Percentiles rank a stretch among this genome's conserved stretches.
Conservation (phyloP, 2,329 filamentous ascomycete genomes). For the Mariannaea elegans region DNA sequence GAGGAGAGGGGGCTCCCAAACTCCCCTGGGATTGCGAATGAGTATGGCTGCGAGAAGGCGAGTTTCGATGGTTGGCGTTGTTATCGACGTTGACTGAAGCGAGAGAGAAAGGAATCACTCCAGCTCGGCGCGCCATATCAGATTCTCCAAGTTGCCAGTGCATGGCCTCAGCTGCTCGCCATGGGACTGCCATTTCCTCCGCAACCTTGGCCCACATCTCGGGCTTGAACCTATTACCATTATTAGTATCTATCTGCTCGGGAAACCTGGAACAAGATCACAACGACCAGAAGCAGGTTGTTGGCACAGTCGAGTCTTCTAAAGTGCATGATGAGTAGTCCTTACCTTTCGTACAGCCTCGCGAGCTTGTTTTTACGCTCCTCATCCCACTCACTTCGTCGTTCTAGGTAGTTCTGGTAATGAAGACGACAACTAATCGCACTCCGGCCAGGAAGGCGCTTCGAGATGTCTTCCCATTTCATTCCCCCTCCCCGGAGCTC, state of each 20-base stretch:
- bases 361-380: constrained; percentile 98
- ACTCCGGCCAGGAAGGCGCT: constrained; percentile 87
- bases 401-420: constrained; percentile 97
- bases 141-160: constrained; percentile 95
- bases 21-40: constrained; percentile 59
- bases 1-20: constrained; percentile 52
- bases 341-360: constrained; percentile 89
- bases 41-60: constrained; percentile 50
- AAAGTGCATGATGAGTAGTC: neutral
- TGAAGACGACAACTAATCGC: constrained; percentile 94
- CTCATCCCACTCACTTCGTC: constrained; percentile 94
- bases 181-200: constrained; percentile 93
- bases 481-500: constrained; percentile 88
- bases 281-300: neutral
- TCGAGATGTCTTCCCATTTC: constrained; percentile 99
- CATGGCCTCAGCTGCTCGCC: constrained; percentile 96
- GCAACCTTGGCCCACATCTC: constrained; percentile 98
- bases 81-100: constrained; percentile 63
- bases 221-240: constrained; percentile 79
- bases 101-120: constrained; percentile 84
- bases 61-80: constrained; percentile 51
- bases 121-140: constrained; percentile 93
- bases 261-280: neutral
- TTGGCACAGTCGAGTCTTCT: no score
- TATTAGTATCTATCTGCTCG: constrained; percentile 28